Conservation (phyloP, 2,329 filamentous ascomycete genomes). For the Aaosphaeria pasadenensis region DNA sequence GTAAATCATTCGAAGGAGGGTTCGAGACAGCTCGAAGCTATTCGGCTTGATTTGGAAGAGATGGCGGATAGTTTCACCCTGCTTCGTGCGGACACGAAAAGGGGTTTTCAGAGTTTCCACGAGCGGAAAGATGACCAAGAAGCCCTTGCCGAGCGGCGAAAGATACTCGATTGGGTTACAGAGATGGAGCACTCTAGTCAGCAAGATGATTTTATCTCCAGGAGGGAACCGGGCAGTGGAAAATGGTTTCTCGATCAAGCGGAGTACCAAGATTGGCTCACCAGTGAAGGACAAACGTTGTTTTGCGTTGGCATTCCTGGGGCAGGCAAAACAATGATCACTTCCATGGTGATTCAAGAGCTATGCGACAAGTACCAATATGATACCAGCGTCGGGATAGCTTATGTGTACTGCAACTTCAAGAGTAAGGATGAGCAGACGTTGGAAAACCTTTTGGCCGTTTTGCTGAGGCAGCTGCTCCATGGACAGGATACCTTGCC, state of each 20-base stretch:
- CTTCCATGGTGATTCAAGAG: slow-evolving; percentile 19
- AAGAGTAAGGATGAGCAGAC: slow-evolving; percentile 15
- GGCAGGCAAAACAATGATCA: slow-evolving; percentile 26
- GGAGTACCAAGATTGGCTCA: slow-evolving; percentile 8
- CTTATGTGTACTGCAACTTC: slow-evolving; percentile 32
- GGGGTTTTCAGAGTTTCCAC: not conserved
- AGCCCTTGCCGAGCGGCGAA: not conserved
- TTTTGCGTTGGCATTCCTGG: slow-evolving; percentile 24
- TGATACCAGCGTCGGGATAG: slow-evolving; percentile 13
- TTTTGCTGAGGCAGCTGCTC: slow-evolving; percentile 31
- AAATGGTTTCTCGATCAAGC: slow-evolving; percentile 15
- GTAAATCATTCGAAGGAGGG: not conserved
- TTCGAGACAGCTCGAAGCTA: not conserved
- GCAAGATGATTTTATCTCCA: slow-evolving; percentile 10
- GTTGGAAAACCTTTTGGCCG: slow-evolving; percentile 14
- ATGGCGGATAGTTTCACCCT: not conserved
- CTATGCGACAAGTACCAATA: not conserved
- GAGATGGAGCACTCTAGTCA: slow-evolving; percentile 8
- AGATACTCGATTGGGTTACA: slow-evolving; percentile 13
- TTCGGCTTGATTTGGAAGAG: not conserved
- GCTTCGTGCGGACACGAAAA: not conserved
- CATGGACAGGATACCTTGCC: slow-evolving; percentile 7
- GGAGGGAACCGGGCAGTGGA: slow-evolving; percentile 12
- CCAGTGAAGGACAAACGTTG: slow-evolving; percentile 7
- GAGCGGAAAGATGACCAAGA: not conserved